Conservation (phyloP, 176 grass and related monocot species). For the Oryza rufipogon region DNA sequence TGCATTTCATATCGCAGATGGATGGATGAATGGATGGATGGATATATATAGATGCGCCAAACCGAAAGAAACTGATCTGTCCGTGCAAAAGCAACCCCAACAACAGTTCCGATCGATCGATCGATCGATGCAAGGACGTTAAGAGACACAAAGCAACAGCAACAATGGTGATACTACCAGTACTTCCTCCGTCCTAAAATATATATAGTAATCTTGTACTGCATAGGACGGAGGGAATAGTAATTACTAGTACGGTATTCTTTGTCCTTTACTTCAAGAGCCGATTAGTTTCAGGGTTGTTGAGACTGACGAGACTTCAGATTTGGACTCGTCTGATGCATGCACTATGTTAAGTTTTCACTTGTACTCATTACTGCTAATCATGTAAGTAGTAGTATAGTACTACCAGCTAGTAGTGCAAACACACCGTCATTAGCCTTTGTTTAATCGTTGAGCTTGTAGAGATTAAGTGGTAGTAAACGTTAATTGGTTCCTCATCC, state of each 20-base stretch:
- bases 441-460: neutral
- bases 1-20: neutral
- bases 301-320: neutral
- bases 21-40: no score
- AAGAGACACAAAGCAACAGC: neutral
- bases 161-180: neutral
- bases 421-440: neutral
- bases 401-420: no score
- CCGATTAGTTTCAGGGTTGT: neutral
- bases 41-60: no score
- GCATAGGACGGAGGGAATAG: no score
- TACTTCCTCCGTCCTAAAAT: no score
- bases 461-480: neutral
- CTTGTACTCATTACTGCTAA: neutral
- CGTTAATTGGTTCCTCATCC: neutral
- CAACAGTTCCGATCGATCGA: neutral
- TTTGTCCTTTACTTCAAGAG: neutral
- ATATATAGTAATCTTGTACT: no score
- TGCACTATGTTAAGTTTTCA: neutral
- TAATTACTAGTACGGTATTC: neutral
- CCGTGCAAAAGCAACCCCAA: conserved; percentile 1
- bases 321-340: neutral
- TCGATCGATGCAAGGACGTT: neutral
- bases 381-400: neutral
- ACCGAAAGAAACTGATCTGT: conserved; percentile 11